Evolutionary conservation across 345 rosid species (phyloP), one percentile per base, ranked within the genome.

Genomic region (Aegle marmelos): DNA sequence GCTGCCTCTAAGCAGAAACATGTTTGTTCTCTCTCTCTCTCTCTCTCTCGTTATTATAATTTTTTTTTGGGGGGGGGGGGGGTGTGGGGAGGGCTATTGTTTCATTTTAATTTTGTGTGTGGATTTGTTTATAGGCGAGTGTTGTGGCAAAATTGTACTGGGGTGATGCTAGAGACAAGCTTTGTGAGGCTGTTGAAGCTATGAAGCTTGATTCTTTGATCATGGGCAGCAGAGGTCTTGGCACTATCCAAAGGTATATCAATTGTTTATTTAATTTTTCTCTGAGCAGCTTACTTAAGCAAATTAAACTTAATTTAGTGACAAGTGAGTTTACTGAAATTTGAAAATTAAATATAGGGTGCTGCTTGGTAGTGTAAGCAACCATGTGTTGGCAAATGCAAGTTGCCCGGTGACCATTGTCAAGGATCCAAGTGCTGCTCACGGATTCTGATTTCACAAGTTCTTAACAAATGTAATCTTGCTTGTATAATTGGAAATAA

Each of bases 161-260:
- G 93, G 98, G 95, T 37, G 98, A 93, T 83, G 84, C 98, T 21
- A 89, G 97, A 68, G 98, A 95, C 70, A 91, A 89, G 76, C 87
- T 95, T 4, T 87, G 95, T 13, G 90, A 82, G 50, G 95, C 97
- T 1, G 86, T 85, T 24, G 89, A 71, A n/a, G 89, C 85, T 81
- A 74, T 95, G 81, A 92, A 93, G 83, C 91, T 95, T 17, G 91
- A 90, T 73, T 90, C 86, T 59, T 53, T 95, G 83, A 92, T 89
- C 68, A 87, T 93, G 89, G 98, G 98, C 22, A 95, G 94, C 89
- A 87, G 98, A 75, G 98, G 98, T 61, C 95, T 92, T 66, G 98
- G 98, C 81, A 79, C 85, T 78, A 87, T 95, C 68, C 87, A 85
- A 77, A 89, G 98, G 98, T 95, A 83, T 19, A 9, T 54, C 17